Percentiles rank a stretch among this genome's conserved stretches.
phyloP scores from a whole-genome alignment of 768 basidiomycete species.

The Lactifluus volemus region DNA sequence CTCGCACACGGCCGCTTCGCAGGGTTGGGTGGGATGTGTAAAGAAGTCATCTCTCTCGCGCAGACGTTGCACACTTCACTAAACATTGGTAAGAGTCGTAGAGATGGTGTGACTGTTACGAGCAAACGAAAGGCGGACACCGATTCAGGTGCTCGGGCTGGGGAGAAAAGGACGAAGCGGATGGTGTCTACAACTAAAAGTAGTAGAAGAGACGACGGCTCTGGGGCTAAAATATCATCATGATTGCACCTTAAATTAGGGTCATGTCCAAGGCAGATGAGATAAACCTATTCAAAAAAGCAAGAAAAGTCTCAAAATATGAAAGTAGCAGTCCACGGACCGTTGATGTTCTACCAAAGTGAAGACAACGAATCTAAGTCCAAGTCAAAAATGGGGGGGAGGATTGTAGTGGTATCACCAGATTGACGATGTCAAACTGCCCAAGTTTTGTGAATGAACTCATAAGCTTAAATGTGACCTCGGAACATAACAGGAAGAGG shows the following conservation, averaged over 20 bases:
- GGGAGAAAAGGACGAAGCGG: slow-evolving; percentile 32
- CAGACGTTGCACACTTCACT: neutral
- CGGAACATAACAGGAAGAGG: neutral
- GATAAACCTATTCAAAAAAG: too few species aligned
- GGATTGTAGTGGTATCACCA: neutral
- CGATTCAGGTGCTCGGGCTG: slow-evolving; percentile 8
- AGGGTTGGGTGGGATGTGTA: slow-evolving; percentile 53
- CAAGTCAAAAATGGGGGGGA: neutral
- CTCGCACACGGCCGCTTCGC: slow-evolving; percentile 46
- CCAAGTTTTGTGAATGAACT: neutral
- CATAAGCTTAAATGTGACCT: neutral
- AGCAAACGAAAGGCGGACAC: slow-evolving; percentile 25
- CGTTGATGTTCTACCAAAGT: neutral
- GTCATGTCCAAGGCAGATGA: too few species aligned
- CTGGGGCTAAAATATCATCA: neutral
- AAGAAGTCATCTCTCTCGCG: slow-evolving; percentile 41
- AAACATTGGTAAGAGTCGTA: slow-evolving; percentile 16
- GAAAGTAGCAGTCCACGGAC: too few species aligned
- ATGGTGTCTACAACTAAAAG: slow-evolving; percentile 28
- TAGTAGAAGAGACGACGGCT: neutral
- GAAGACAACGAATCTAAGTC: neutral
- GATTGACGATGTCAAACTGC: neutral
- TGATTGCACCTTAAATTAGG: neutral
- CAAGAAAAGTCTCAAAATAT: neutral
- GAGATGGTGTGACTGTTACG: slow-evolving; percentile 8